Percentiles rank a stretch among this genome's conserved stretches.
phyloP scores from a whole-genome alignment of 176 grass and related monocot genomes.

The Aechmea fasciata region DNA sequence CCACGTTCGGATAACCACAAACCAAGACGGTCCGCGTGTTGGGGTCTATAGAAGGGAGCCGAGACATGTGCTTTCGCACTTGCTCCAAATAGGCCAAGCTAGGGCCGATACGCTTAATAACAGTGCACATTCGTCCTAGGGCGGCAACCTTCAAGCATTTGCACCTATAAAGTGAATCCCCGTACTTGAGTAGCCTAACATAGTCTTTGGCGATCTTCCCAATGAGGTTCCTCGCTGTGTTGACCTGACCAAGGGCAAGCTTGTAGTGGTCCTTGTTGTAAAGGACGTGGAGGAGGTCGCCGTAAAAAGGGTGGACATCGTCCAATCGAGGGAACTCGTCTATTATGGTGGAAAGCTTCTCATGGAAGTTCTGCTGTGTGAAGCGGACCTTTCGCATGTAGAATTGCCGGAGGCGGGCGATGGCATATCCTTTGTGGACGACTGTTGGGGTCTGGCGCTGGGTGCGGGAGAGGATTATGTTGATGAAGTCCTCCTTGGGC shows the following conservation, averaged over 20 bases:
- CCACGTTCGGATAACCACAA: slow-evolving; percentile 45
- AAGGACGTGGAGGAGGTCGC: slow-evolving; percentile 63
- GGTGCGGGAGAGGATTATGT: slow-evolving; percentile 72
- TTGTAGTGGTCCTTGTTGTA: slow-evolving; percentile 91
- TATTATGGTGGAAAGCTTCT: slow-evolving; percentile 58
- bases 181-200: slow-evolving; percentile 62
- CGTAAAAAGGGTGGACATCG: slow-evolving; percentile 61
- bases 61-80: slow-evolving; percentile 53
- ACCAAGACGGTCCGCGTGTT: slow-evolving; percentile 53
- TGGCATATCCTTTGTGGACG: slow-evolving; percentile 74
- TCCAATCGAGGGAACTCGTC: slow-evolving; percentile 64
- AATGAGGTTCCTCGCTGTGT: slow-evolving; percentile 62
- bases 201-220: slow-evolving; percentile 67
- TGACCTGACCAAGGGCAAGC: slow-evolving; percentile 69
- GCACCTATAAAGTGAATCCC: slow-evolving; percentile 55
- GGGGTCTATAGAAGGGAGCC: slow-evolving; percentile 66
- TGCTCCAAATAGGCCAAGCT: slow-evolving; percentile 80
- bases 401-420: slow-evolving; percentile 52
- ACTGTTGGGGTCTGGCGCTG: slow-evolving; percentile 75
- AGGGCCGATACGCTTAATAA: slow-evolving; percentile 54
- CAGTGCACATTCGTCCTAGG: slow-evolving; percentile 55
- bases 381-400: slow-evolving; percentile 74
- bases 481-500: slow-evolving; percentile 67
- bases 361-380: slow-evolving; percentile 64
- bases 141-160: slow-evolving; percentile 66